Evolutionary conservation across 257 asterid species (phyloP).

Genomic region (Dorcoceras hygrometricum): DNA sequence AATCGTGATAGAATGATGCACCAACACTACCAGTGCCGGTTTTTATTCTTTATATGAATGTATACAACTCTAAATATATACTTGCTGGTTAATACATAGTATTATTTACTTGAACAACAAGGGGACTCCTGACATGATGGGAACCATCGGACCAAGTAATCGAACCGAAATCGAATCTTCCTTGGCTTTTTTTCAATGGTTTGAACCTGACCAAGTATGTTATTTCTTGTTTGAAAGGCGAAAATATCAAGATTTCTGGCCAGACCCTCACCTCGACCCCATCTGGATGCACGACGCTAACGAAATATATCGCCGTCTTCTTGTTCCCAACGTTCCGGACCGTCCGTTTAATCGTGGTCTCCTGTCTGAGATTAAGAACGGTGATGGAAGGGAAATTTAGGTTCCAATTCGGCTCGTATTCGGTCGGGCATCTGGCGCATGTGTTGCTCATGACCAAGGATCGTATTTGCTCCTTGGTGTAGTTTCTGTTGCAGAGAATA

Average conservation of each 20-base stretch:
- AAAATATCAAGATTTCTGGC: constrained; percentile 43
- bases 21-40: background rate
- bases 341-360: constrained; percentile 34
- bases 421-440: constrained; percentile 23
- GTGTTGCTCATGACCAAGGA: constrained; percentile 23
- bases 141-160: constrained; percentile 58
- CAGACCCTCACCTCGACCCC: constrained; percentile 57
- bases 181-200: constrained; percentile 38
- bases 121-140: constrained; percentile 54
- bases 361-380: constrained; percentile 29
- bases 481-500: constrained; percentile 45
- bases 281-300: constrained; percentile 33
- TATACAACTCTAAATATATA: no score
- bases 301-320: constrained; percentile 40
- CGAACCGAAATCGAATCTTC: constrained; percentile 51
- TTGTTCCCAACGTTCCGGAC: constrained; percentile 32
- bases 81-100: background rate
- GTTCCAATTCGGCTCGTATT: constrained; percentile 26
- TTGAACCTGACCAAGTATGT: constrained; percentile 37
- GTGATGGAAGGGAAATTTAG: constrained; percentile 51
- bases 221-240: constrained; percentile 36
- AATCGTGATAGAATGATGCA: background rate
- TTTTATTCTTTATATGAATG: no score
- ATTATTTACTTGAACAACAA: constrained; percentile 50
- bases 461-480: constrained; percentile 31